These are phyloP conservation scores for Oryza meyeriana DNA, from an alignment of 176 grass and related monocot genomes.

Conservation along the genomic window DNA sequence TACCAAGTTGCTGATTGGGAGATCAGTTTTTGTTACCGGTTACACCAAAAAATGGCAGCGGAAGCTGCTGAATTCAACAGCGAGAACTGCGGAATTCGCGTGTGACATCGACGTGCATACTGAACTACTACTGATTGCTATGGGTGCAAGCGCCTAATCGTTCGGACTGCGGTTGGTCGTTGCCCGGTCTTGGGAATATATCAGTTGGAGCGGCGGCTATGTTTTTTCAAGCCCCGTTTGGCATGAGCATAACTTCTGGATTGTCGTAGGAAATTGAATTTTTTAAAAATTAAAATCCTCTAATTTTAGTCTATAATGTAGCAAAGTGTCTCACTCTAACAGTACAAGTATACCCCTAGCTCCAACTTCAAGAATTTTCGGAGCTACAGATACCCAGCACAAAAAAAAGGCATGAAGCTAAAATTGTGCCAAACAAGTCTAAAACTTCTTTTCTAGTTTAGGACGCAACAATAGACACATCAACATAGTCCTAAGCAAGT, in stretches of 20 bases:
- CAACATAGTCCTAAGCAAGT: neutral
- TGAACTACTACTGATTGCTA: neutral
- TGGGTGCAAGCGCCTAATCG: neutral
- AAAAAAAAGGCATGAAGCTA: no score
- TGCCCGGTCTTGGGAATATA: neutral
- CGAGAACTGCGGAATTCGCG: neutral
- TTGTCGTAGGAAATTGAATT: no score
- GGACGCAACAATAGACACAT: neutral
- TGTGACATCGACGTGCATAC: neutral
- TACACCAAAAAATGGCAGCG: slow-evolving; percentile 3
- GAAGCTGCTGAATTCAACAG: no score
- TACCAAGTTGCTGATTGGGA: neutral
- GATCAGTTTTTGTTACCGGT: neutral
- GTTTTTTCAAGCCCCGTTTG: neutral
- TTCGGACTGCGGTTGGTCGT: neutral
- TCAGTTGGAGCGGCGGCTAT: neutral
- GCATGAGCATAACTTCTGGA: no score
- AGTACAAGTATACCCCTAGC: no score
- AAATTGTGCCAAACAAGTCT: no score
- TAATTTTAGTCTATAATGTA: no score
- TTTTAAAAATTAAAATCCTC: no score
- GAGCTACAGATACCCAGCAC: no score
- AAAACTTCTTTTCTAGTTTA: no score
- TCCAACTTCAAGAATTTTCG: no score
- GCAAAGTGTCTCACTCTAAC: no score